phyloP scores from a whole-genome alignment of 768 basidiomycete genomes.

The Pisolithus marmoratus region DNA sequence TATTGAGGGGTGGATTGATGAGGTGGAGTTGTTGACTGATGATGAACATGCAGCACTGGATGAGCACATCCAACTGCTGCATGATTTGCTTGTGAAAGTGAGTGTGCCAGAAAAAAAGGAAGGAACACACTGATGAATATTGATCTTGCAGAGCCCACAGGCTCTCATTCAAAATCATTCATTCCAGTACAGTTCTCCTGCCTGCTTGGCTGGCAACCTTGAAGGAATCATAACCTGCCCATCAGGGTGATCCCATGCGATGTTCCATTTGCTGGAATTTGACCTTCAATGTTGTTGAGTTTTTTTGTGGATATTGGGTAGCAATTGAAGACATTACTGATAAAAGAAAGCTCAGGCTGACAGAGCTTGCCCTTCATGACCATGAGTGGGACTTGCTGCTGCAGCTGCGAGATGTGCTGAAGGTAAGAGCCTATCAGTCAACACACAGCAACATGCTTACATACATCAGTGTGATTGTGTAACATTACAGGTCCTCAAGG shows the following conservation, averaged over 20 bases:
- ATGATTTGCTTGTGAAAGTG: constrained; percentile 5
- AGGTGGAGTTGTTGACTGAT: constrained; percentile 7
- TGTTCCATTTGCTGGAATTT: constrained; percentile 23
- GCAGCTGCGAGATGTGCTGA: constrained; percentile 14
- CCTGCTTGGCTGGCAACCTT: constrained; percentile 14
- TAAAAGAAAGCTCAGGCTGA: constrained; percentile 10
- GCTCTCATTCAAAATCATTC: constrained; percentile 15
- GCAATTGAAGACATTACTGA: not conserved
- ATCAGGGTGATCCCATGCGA: constrained; percentile 15
- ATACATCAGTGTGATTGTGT: not conserved
- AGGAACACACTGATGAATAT: not conserved
- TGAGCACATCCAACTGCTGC: not conserved
- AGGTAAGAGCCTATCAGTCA: constrained; percentile 17
- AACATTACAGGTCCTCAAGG: constrained; percentile 14
- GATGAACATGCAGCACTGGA: constrained; percentile 13
- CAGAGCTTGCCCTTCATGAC: not conserved
- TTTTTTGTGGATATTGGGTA: not conserved
- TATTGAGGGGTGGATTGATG: constrained; percentile 14
- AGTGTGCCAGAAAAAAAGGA: not conserved
- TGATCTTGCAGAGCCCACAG: constrained; percentile 16
- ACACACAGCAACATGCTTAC: too few species aligned
- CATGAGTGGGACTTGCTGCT: constrained; percentile 10
- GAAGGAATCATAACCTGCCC: not conserved
- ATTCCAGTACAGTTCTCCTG: constrained; percentile 12
- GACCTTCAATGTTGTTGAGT: not conserved